phyloP scores from a whole-genome alignment of 2,329 filamentous ascomycete genomes.

The Fusarium beomiforme region DNA sequence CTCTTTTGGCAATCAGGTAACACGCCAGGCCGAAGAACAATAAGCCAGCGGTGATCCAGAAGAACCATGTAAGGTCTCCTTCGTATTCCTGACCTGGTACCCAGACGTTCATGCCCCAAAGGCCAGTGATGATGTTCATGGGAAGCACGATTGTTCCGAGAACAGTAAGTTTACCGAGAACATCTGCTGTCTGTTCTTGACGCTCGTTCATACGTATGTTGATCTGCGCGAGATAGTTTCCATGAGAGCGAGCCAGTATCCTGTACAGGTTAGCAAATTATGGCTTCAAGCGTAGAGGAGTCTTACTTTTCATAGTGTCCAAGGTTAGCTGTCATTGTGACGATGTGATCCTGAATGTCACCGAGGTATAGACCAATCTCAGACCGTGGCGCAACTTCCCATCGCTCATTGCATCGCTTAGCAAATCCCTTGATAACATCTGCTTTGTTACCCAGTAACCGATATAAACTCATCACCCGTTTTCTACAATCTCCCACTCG shows the following conservation, averaged over 20 bases:
- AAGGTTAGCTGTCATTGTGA: conserved; percentile 97
- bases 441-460: conserved; percentile 93
- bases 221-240: conserved; percentile 98
- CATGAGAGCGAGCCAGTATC: conserved; percentile 89
- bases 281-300: not conserved
- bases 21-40: conserved; percentile 82
- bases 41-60: conserved; percentile 77
- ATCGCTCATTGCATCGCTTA: conserved; percentile 97
- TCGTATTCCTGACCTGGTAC: conserved; percentile 92
- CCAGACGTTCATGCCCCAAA: conserved; percentile 99
- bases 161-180: conserved; percentile 93
- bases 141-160: conserved; percentile 96
- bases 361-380: conserved; percentile 98
- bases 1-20: conserved; percentile 83
- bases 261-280: conserved; percentile 54
- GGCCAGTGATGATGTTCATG: conserved; percentile 98
- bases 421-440: conserved; percentile 99
- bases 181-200: conserved; percentile 93
- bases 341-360: conserved; percentile 98
- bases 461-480: conserved; percentile 95
- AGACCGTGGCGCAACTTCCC: conserved; percentile 92
- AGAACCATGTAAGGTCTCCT: conserved; percentile 79
- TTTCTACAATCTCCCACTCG: conserved; percentile 94
- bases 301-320: conserved; percentile 94
- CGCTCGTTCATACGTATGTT: conserved; percentile 99